These are phyloP conservation scores for Cyclocybe aegerita DNA, from an alignment of 768 basidiomycete species.

Conservation along the genomic window DNA sequence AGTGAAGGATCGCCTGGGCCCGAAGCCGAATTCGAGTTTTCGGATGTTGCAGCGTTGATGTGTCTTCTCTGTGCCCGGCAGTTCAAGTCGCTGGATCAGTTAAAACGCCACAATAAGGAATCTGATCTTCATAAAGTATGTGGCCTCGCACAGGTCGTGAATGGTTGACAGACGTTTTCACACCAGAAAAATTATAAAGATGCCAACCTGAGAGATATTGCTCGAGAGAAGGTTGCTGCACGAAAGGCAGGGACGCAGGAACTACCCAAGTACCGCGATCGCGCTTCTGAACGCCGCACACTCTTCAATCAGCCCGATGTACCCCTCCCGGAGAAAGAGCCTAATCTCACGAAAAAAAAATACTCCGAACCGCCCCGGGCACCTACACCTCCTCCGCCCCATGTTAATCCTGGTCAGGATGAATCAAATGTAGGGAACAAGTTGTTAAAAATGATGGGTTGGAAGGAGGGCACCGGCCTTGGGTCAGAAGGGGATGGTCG, in stretches of 20 bases:
- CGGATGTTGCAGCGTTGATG: constrained; percentile 69
- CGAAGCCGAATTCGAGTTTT: constrained; percentile 78
- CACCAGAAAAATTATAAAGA: constrained; percentile 85
- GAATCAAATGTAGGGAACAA: constrained; percentile 89
- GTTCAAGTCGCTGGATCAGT: constrained; percentile 84
- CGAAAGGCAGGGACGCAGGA: constrained; percentile 39
- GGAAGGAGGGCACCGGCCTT: constrained; percentile 87
- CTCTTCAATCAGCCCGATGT: constrained; percentile 92
- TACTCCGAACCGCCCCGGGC: constrained; percentile 57
- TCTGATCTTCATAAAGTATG: constrained; percentile 94
- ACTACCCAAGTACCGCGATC: constrained; percentile 89
- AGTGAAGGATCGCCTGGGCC: constrained; percentile 35
- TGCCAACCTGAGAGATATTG: constrained; percentile 65
- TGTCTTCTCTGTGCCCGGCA: constrained; percentile 92
- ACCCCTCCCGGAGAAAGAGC: constrained; percentile 58
- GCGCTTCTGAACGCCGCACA: constrained; percentile 87
- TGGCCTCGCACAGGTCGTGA: constrained; percentile 2
- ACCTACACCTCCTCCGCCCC: constrained; percentile 56
- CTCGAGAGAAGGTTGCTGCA: constrained; percentile 62
- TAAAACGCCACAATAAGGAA: constrained; percentile 88
- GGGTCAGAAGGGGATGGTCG: constrained; percentile 82
- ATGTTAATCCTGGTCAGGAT: constrained; percentile 75
- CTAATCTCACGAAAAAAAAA: constrained; percentile 32
- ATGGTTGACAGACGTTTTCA: background rate
- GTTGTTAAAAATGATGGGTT: constrained; percentile 96